Conservation (phyloP, 202 grass and related monocot species). For the Digitaria exilis region DNA sequence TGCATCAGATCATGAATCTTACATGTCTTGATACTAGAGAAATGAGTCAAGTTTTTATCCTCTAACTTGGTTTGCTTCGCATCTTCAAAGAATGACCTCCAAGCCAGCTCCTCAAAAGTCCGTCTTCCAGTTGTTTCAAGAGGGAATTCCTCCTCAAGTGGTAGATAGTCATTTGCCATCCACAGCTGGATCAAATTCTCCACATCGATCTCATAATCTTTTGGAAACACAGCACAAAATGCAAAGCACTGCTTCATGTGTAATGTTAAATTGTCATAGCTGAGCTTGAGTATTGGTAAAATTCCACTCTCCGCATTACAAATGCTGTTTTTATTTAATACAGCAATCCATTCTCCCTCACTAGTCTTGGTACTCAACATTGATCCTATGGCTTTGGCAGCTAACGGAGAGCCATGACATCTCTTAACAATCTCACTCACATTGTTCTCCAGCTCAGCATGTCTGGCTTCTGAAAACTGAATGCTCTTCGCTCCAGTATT, state of each 20-base stretch:
- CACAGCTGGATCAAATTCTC: constrained; percentile 36
- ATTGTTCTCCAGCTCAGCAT: not conserved
- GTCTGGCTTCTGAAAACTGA: not conserved
- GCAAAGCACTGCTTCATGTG: constrained; percentile 52
- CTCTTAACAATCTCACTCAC: constrained; percentile 19
- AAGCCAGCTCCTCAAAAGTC: constrained; percentile 15
- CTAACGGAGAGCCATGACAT: constrained; percentile 37
- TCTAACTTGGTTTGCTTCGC: not conserved
- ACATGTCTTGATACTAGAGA: not conserved
- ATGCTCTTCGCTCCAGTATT: constrained; percentile 41
- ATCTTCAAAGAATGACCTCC: constrained; percentile 44
- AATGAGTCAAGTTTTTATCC: not conserved
- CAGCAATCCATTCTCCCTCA: constrained; percentile 20
- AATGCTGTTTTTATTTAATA: constrained; percentile 23
- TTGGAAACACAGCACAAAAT: constrained; percentile 51
- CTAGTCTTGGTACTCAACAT: constrained; percentile 29
- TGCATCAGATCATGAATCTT: constrained; percentile 21
- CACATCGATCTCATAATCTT: constrained; percentile 45
- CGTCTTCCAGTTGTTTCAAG: constrained; percentile 16
- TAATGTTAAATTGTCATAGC: constrained; percentile 28
- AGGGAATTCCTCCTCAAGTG: not conserved
- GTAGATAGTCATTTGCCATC: constrained; percentile 44
- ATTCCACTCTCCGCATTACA: not conserved
- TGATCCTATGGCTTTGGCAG: constrained; percentile 17
- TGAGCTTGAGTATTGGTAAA: constrained; percentile 39